Conservation (phyloP, 1,284 basidiomycete genomes). For the Coriolopsis trogii region DNA sequence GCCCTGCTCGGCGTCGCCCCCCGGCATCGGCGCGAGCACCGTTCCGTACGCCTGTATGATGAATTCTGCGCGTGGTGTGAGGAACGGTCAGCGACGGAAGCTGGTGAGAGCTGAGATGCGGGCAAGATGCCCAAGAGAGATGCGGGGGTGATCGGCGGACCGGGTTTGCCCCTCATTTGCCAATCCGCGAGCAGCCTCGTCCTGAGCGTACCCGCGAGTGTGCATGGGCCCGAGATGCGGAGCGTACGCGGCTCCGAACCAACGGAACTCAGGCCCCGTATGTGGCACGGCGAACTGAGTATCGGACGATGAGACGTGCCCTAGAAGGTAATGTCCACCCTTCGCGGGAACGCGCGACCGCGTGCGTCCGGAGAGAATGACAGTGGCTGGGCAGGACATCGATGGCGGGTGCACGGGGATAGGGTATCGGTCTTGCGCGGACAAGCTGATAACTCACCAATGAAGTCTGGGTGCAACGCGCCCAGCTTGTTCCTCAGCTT, state of each 20-base stretch:
- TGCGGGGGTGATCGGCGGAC: not conserved
- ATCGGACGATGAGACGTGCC: too few species aligned
- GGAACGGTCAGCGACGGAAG: too few species aligned
- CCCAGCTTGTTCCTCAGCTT: conserved; percentile 91
- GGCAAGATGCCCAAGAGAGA: not conserved
- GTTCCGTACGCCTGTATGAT: conserved; percentile 94
- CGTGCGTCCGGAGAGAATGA: too few species aligned
- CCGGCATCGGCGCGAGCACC: conserved; percentile 79
- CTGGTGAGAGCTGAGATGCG: too few species aligned
- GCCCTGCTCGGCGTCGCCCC: conserved; percentile 60
- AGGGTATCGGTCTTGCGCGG: too few species aligned
- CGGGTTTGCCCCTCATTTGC: too few species aligned
- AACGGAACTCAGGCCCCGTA: conserved; percentile 10
- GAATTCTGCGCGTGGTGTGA: conserved; percentile 63
- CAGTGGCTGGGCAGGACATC: conserved; percentile 20
- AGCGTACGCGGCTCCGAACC: not conserved
- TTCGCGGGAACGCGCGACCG: too few species aligned
- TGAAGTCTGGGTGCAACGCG: conserved; percentile 85
- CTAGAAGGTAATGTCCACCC: too few species aligned
- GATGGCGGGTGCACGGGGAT: too few species aligned
- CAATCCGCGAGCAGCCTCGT: too few species aligned
- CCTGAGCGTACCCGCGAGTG: not conserved
- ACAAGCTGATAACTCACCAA: conserved; percentile 77
- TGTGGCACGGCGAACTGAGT: too few species aligned
- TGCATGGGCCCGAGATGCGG: not conserved